These are phyloP conservation scores for Colletotrichum phormii DNA, from an alignment of 2,329 filamentous ascomycete species.

Conservation along the genomic window DNA sequence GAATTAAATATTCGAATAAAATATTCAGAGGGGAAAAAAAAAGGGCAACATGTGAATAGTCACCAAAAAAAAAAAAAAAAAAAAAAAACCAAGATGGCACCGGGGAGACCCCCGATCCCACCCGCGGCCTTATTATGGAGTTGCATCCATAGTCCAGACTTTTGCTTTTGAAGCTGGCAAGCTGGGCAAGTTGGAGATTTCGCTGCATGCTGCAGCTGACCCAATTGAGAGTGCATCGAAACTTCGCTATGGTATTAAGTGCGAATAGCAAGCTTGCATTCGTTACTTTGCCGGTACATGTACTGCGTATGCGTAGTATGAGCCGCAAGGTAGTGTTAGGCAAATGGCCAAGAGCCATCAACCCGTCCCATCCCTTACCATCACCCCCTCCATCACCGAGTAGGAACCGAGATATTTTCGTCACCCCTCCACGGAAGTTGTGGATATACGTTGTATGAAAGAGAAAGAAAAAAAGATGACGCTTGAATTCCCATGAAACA, in stretches of 20 bases:
- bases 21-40: too few species aligned
- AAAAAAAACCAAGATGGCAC: not conserved
- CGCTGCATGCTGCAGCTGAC: not conserved
- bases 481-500: not conserved
- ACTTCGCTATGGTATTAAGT: not conserved
- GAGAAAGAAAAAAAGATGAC: too few species aligned
- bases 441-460: not conserved
- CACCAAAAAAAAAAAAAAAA: not conserved
- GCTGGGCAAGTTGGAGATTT: not conserved
- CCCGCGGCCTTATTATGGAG: constrained; percentile 14
- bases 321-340: not conserved
- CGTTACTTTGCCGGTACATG: not conserved
- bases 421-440: not conserved
- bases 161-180: not conserved
- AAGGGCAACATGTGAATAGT: not conserved
- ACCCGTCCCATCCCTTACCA: not conserved
- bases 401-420: constrained; percentile 30
- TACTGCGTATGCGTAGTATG: not conserved
- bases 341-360: not conserved
- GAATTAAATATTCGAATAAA: not conserved
- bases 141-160: not conserved
- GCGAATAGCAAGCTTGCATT: not conserved
- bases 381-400: constrained; percentile 7
- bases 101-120: not conserved
- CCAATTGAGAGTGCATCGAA: not conserved